Conservation (phyloP, 1,139 yeast genomes). For the Pichia sp. region DNA sequence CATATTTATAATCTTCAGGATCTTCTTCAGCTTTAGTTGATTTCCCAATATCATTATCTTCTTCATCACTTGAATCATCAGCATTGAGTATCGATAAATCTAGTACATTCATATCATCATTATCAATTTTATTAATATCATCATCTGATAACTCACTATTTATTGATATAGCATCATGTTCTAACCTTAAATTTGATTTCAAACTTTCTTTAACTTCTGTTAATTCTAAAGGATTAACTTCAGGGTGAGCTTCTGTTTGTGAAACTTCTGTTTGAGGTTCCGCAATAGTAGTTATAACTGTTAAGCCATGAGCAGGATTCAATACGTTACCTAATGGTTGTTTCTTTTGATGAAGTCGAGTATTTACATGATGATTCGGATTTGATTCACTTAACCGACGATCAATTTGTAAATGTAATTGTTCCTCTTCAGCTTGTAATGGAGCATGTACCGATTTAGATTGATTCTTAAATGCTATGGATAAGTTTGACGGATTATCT, state of each 20-base stretch:
- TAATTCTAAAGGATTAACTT: conserved; percentile 1
- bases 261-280: conserved; percentile 11
- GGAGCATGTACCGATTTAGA: conserved; percentile 2
- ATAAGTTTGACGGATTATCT: conserved; percentile 21
- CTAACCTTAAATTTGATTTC: background rate
- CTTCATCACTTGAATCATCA: conserved; percentile 19
- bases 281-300: conserved; percentile 13
- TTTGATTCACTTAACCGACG: conserved; percentile 1
- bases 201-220: background rate
- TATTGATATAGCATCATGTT: background rate
- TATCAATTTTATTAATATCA: background rate
- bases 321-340: background rate
- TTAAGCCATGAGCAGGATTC: conserved; percentile 11
- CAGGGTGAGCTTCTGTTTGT: conserved; percentile 11
- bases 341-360: background rate
- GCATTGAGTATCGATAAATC: conserved; percentile 12
- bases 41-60: conserved; percentile 3
- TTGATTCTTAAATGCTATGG: conserved; percentile 25
- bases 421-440: conserved; percentile 8
- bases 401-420: background rate
- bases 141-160: background rate
- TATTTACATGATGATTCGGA: background rate
- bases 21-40: conserved; percentile 48
- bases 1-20: conserved; percentile 61
- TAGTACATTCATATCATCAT: conserved; percentile 17